Percentiles rank a stretch among this genome's conserved stretches.
These are phyloP conservation scores for Sporothrix luriei DNA, from an alignment of 2,329 filamentous ascomycete species.

Conservation along the genomic window DNA sequence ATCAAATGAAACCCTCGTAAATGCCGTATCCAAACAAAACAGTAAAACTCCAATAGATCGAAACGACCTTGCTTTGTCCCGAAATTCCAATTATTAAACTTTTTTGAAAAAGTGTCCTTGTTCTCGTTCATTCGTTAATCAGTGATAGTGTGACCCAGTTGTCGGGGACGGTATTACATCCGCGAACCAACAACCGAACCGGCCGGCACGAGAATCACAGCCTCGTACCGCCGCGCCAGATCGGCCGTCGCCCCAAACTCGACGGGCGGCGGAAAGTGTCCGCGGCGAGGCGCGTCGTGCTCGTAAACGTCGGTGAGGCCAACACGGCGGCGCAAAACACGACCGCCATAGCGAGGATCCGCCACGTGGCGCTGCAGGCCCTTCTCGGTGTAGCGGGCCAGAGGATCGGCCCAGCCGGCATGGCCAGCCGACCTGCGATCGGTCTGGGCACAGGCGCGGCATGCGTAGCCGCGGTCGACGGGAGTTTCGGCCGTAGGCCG, in stretches of 20 bases:
- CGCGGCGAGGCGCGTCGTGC: slow-evolving; percentile 33
- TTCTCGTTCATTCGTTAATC: not conserved
- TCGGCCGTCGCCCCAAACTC: slow-evolving; percentile 34
- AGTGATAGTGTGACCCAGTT: not conserved
- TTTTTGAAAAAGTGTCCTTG: not conserved
- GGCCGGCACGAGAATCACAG: slow-evolving; percentile 26
- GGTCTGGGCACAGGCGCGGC: slow-evolving; percentile 34
- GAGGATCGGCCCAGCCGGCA: slow-evolving; percentile 35
- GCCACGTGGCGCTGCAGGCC: slow-evolving; percentile 34
- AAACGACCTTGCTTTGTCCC: not conserved
- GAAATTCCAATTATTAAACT: not conserved
- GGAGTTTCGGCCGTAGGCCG: not conserved
- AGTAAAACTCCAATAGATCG: not conserved
- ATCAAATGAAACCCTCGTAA: not conserved
- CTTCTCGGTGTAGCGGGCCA: slow-evolving; percentile 32
- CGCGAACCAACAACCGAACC: slow-evolving; percentile 17
- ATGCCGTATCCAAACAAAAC: not conserved
- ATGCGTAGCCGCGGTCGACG: slow-evolving; percentile 33
- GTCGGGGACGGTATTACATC: not conserved
- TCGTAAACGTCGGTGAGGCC: slow-evolving; percentile 19
- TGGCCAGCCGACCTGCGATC: slow-evolving; percentile 28
- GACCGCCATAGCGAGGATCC: slow-evolving; percentile 32
- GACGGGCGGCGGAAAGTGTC: slow-evolving; percentile 30
- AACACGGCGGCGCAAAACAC: slow-evolving; percentile 32
- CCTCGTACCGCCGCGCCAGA: slow-evolving; percentile 33